These are phyloP conservation scores for Didymella exigua DNA, from an alignment of 2,329 filamentous ascomycete genomes.

Conservation along the genomic window DNA sequence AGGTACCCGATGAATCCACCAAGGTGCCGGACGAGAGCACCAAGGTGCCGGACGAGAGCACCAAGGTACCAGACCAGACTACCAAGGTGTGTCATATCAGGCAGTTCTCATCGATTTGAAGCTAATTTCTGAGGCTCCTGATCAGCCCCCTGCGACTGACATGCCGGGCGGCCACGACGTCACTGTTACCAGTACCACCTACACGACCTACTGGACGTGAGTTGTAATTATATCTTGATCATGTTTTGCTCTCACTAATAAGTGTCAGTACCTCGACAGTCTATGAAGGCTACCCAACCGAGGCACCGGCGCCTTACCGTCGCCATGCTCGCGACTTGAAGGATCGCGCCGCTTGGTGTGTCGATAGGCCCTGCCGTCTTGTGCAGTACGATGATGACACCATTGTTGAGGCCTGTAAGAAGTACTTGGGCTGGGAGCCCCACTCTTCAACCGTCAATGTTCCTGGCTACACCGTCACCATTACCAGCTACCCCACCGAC, in stretches of 20 bases:
- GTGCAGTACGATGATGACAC: conserved; percentile 13
- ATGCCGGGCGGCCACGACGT: not conserved
- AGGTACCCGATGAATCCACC: not conserved
- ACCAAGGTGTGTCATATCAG: not conserved
- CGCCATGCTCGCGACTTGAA: not conserved
- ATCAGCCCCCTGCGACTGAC: not conserved
- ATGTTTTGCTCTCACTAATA: not conserved
- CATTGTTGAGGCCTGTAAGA: conserved; percentile 18
- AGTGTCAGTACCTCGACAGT: conserved; percentile 2
- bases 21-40: not conserved
- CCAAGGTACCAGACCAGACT: not conserved
- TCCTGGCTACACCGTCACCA: conserved; percentile 7
- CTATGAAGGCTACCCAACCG: conserved; percentile 6
- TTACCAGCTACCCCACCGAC: conserved; percentile 13
- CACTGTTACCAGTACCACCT: conserved; percentile 13
- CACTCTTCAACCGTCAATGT: not conserved
- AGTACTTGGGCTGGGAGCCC: conserved; percentile 12
- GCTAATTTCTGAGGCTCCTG: conserved; percentile 1
- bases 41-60: not conserved
- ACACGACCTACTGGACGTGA: conserved; percentile 11
- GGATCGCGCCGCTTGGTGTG: conserved; percentile 14
- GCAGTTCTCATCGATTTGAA: not conserved
- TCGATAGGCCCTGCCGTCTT: conserved; percentile 23
- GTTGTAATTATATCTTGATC: not conserved
- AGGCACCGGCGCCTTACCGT: conserved; percentile 4